phyloP scores from a whole-genome alignment of 129 eudicot genomes.

The Ambrosia trifida region DNA sequence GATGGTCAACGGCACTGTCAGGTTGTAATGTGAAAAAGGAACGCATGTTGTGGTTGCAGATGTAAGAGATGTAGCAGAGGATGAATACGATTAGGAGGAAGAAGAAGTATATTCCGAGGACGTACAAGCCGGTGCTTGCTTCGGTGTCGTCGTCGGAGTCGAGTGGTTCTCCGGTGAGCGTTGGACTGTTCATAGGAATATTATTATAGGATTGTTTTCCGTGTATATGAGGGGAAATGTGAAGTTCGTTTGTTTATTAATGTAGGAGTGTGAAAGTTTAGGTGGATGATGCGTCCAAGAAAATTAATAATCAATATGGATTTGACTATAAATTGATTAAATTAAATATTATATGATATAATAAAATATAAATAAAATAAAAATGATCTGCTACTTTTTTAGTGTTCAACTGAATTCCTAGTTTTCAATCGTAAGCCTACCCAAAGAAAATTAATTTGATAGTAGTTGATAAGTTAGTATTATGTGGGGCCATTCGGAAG shows the following conservation, averaged over 20 bases:
- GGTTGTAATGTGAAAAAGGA: constrained; percentile 4
- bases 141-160: background rate
- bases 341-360: background rate
- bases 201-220: background rate
- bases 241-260: background rate
- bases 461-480: too few species aligned
- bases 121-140: background rate
- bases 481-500: too few species aligned
- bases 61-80: constrained; percentile 29
- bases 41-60: constrained; percentile 24
- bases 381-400: too few species aligned
- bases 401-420: background rate
- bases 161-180: constrained; percentile 18
- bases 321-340: background rate
- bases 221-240: background rate
- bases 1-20: constrained; percentile 2
- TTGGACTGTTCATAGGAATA: background rate
- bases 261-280: background rate
- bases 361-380: too few species aligned
- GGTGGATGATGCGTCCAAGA: background rate
- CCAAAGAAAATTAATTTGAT: background rate
- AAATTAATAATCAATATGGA: background rate
- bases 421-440: background rate
- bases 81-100: constrained; percentile 28
- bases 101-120: constrained; percentile 28